Evolutionary conservation across 2,329 filamentous ascomycete genomes (phyloP), one percentile per base, ranked within the genome.

Genomic region (Ophiostoma sp.): DNA sequence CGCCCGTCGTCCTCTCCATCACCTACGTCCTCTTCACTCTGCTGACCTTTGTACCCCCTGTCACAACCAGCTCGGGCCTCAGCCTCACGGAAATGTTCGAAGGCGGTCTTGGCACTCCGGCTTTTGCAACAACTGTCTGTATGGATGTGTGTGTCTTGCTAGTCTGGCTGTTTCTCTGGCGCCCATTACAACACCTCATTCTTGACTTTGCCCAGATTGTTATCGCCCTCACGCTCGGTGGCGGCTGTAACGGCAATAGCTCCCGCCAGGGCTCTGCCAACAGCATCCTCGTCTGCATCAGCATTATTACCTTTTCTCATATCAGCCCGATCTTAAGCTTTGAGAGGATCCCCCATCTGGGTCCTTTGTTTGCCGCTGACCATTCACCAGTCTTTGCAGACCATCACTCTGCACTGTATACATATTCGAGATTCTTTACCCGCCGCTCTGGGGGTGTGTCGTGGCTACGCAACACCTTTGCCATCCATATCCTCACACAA

Each of bases 1-100:
- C 94, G 39, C 92, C 94, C 31, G 89, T 94, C 76, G 89, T 94
- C 71, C 86, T 97, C 76, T 94, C 93, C 73, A 85, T 93, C 79
- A 92, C 97, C 76, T 96, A 97, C 80, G 90, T 93, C 77, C 86
- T 97, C 74, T 98, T 97, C 81, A 93, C 94, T 75, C 90, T 93
- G 74, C 86, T 97, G 77, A 97, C 94, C 67, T 96, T 97, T 78
- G 93, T 97, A 73, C 92, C 93, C 65, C 91, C 93, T 23, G 87
- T 90, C 73, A 92, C 89, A 71, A 90, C 89, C 68, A 90, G 90
- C 77, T 89, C 92, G 72, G 90, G 91, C 73, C 82, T 93, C 73
- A 95, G 92, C 77, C 87, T 97, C 76, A 92, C 91, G 79, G 94
- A 97, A 78, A 92, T 97, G 76, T 94, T 97, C 77, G 92, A 96